Evolutionary conservation across 805 yeast genomes (phyloP), one percentile per base, ranked within the genome.

Genomic region (Candida golubevii): DNA sequence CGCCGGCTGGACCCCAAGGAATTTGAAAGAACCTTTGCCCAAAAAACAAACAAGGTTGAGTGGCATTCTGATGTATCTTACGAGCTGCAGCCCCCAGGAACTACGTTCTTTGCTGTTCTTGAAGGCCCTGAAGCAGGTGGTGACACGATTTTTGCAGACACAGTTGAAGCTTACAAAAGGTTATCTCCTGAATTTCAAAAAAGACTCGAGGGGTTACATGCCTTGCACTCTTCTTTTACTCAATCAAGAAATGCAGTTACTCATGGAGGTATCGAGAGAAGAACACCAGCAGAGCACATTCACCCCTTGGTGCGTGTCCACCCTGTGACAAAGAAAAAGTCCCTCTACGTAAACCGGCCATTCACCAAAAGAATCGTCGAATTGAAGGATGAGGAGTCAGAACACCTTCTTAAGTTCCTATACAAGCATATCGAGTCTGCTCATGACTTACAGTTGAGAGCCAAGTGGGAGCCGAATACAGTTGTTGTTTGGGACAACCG

Each of bases 121-220:
- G 67, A 66, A 39, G 67, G 69, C 2, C 70, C 71, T 18, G 69
- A 61, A 11, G 51, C 67, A 8, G 72, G 73, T 36, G 71, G 71
- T 31, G 71, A 66, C 45, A 66, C 71, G 18, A 55, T 66, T 38
- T 66, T 66, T 41, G 70, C 69, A 10, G 63, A 66, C 54, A 58
- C 65, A 13, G 62, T 57, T n/a, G 70, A 66, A 46, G 71, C 69
- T 3, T 65, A 65, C 56, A 58, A 61, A 37, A 45, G 71, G 41
- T 56, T 65, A 39, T 65, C 69, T 23, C 69, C 69, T n/a, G 63
- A 57, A 15, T 60, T 65, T 52, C 66, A 61, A 44, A 51, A 57
- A 43, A 49, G 64, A 42, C 49, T 66, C 42, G 60, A 56, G 6
- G 68, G 67, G 1, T 57, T 66, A 36, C 69, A 65, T 39, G 65